Percentiles rank a stretch among this genome's conserved stretches.
Conservation (phyloP, 1,284 basidiomycete genomes). For the Malassezia obtusa region DNA sequence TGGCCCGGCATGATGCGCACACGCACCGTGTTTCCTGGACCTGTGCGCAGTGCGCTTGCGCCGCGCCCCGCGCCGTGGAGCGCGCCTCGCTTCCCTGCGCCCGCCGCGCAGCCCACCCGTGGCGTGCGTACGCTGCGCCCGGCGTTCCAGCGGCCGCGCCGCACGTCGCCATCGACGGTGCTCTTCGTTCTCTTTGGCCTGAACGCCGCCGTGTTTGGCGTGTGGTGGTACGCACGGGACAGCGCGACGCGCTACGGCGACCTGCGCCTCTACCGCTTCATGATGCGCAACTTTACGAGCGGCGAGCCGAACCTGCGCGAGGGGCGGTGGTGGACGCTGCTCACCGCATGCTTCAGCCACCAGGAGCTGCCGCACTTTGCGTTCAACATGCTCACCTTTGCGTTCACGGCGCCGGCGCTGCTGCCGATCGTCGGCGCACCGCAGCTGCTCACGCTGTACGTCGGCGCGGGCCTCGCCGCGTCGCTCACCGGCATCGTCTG, state of each 20-base stretch:
- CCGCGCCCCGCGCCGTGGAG: too few species aligned
- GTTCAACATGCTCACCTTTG: conserved; percentile 69
- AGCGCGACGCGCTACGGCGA: conserved; percentile 51
- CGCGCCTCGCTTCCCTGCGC: too few species aligned
- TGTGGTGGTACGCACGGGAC: conserved; percentile 26
- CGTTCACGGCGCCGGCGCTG: conserved; percentile 65
- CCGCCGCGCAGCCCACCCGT: background rate
- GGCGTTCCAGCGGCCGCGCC: background rate
- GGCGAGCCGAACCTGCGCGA: conserved; percentile 57
- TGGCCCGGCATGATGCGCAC: too few species aligned
- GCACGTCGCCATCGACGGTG: background rate
- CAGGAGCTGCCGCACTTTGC: conserved; percentile 53
- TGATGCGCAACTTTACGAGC: conserved; percentile 62
- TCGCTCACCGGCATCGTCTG: conserved; percentile 46
- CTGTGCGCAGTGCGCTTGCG: background rate
- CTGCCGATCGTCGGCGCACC: conserved; percentile 62
- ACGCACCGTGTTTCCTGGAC: too few species aligned
- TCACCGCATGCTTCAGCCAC: conserved; percentile 55
- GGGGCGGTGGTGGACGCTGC: conserved; percentile 71
- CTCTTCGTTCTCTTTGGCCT: conserved; percentile 19
- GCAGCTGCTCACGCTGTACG: conserved; percentile 65
- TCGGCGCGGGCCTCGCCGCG: conserved; percentile 52
- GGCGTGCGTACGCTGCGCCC: background rate
- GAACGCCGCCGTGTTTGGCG: conserved; percentile 25
- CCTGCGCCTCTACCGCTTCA: conserved; percentile 54